Conservation (phyloP, 2,329 filamentous ascomycete species). For the Ophiobolus disseminans region DNA sequence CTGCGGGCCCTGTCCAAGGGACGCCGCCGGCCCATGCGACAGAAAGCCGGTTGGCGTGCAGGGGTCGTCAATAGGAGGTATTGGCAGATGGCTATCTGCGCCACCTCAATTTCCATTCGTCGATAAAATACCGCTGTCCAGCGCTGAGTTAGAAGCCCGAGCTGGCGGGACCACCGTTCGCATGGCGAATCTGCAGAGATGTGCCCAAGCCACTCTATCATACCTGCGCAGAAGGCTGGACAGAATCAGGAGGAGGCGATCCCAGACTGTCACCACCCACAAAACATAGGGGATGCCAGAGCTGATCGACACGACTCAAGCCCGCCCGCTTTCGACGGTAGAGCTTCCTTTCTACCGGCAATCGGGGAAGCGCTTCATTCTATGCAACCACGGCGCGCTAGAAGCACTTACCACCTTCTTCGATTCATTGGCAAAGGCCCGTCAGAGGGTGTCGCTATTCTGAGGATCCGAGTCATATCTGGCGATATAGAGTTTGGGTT, state of each 20-base stretch:
- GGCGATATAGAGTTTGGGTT: conserved; percentile 19
- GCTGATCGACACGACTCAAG: background rate
- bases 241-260: conserved; percentile 15
- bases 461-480: conserved; percentile 22
- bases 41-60: conserved; percentile 16
- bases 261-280: background rate
- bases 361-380: conserved; percentile 4
- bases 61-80: conserved; percentile 28
- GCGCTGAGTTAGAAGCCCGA: conserved; percentile 13
- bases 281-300: background rate
- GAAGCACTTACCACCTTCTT: conserved; percentile 24
- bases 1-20: conserved; percentile 26
- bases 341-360: conserved; percentile 11
- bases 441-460: conserved; percentile 12
- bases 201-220: conserved; percentile 12
- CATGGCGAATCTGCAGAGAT: conserved; percentile 18
- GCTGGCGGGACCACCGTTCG: conserved; percentile 28
- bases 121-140: conserved; percentile 23
- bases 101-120: conserved; percentile 23
- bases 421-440: conserved; percentile 12
- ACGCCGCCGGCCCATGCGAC: conserved; percentile 26
- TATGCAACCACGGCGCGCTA: conserved; percentile 26
- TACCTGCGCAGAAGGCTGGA: conserved; percentile 7
- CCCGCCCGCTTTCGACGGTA: conserved; percentile 1
- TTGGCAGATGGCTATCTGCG: conserved; percentile 19